Conservation (phyloP, 2,329 filamentous ascomycete species). For the Cladosporium sp. region DNA sequence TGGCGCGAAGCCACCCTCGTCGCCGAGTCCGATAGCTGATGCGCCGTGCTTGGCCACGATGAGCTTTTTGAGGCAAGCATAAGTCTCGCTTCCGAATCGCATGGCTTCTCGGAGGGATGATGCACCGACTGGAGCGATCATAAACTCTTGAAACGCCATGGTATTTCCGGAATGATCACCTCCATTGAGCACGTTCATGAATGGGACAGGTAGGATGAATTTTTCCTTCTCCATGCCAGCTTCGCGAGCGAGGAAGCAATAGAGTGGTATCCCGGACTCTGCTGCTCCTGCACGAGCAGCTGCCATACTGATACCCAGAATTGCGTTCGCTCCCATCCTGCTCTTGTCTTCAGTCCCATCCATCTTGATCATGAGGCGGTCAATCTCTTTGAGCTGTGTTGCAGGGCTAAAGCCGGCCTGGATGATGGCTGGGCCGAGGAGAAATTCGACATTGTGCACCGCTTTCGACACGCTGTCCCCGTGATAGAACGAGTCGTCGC, state of each 20-base stretch:
- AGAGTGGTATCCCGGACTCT: conserved; percentile 82
- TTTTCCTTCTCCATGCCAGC: conserved; percentile 80
- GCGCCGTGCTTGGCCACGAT: conserved; percentile 19
- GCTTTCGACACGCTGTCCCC: conserved; percentile 66
- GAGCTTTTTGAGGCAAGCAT: conserved; percentile 20
- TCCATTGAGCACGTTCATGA: conserved; percentile 92
- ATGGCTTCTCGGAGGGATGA: conserved; percentile 16
- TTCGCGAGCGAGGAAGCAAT: conserved; percentile 82
- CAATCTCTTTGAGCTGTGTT: conserved; percentile 65
- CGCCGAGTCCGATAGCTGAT: conserved; percentile 22
- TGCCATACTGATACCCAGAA: conserved; percentile 78
- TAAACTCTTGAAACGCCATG: conserved; percentile 90
- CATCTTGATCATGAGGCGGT: conserved; percentile 79
- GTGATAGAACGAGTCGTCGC: conserved; percentile 60
- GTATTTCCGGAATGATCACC: conserved; percentile 28
- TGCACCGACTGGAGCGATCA: conserved; percentile 66
- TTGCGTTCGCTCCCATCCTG: conserved; percentile 83
- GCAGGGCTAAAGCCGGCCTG: conserved; percentile 14
- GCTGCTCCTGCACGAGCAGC: conserved; percentile 85
- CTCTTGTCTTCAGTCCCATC: conserved; percentile 84
- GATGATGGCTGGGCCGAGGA: conserved; percentile 64
- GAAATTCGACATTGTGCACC: conserved; percentile 77
- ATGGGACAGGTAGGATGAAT: conserved; percentile 83
- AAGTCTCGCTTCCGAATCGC: conserved; percentile 20
- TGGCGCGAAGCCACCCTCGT: conserved; percentile 26